Base-by-base conservation (phyloP, 257 asterid genomes). In the Solanum infundibuliforme region DNA sequence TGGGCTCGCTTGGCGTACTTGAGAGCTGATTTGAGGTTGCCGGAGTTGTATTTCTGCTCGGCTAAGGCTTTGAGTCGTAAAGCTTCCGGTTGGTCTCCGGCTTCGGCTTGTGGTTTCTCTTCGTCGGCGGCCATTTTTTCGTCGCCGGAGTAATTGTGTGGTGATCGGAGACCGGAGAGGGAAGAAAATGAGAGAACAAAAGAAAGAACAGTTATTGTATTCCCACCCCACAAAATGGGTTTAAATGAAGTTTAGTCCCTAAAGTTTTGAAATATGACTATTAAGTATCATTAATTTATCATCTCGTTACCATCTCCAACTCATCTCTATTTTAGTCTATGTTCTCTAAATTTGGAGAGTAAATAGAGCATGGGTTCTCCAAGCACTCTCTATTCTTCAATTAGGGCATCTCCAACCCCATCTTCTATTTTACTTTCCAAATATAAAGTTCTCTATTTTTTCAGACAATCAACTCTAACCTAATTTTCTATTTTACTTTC, bases 1-100 rank as follows among this genome's bases (percentile, higher is more conserved):
- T 72, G 92, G 29, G 98, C 98, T 66, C 94, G 95, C 85, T 93
- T 94, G 91, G 98, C 98, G 88, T 86, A 86, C 14, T 91, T 91
- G 35, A 93, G 23, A 87, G 98, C 98, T 84, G 95, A 94, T 27
- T 89, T 88, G 38, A 96, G 94, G 89, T 93, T 71, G 66, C 93
- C 93, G 66, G 96, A 92, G n/a, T 60, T 31, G 93, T 92, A 95
- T 5, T 86, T 90, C 31, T 93, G 87, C 90, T 92, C 98, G 20
- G 99, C 96, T 84, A 92, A 82, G 83, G 86, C 34, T 91, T 93
- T 94, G 89, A 96, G 95, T 87, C 91, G 92, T 72, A 87, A 88
- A 7, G 98, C 91, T 89, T 77, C 84, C 5, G 9, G 7, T 3
- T 11, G 34, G 12, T 18, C 11, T n/a, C 46, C 21, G 21, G 21